phyloP scores from a whole-genome alignment of 257 asterid genomes.

The Solanum tarijense region DNA sequence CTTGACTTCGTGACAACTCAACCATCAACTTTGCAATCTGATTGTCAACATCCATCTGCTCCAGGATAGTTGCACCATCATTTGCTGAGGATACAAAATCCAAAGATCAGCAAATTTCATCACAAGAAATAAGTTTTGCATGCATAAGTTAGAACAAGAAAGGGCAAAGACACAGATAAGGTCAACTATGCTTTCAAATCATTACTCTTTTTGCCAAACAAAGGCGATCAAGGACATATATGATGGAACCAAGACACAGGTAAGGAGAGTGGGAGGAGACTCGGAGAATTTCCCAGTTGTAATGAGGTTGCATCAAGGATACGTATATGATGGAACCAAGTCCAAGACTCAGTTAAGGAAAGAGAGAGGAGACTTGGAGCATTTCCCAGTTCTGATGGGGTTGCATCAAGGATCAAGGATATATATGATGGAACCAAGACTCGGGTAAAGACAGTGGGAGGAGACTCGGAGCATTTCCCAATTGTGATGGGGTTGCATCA shows the following conservation, averaged over 20 bases:
- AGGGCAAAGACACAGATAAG: not conserved
- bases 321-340: not conserved
- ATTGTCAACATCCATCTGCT: conserved; percentile 90
- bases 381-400: not conserved
- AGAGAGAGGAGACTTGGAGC: not conserved
- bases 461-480: not conserved
- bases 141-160: not conserved
- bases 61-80: conserved; percentile 93
- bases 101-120: not conserved
- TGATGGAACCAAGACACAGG: not conserved
- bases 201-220: not conserved
- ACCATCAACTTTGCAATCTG: conserved; percentile 95
- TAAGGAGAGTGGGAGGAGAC: not conserved
- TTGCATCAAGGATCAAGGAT: not conserved
- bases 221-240: not conserved
- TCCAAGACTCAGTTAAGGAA: not conserved
- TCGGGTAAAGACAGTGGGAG: not conserved
- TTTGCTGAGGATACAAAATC: conserved; percentile 34
- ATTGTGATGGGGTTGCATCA: not conserved
- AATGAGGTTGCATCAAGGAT: not conserved
- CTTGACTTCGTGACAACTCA: conserved; percentile 82
- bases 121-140: not conserved
- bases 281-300: not conserved
- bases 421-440: not conserved
- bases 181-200: not conserved